Evolutionary conservation across 2,329 filamentous ascomycete genomes (phyloP), one percentile per base, ranked within the genome.

Genomic region (Pseudocercospora cruenta): DNA sequence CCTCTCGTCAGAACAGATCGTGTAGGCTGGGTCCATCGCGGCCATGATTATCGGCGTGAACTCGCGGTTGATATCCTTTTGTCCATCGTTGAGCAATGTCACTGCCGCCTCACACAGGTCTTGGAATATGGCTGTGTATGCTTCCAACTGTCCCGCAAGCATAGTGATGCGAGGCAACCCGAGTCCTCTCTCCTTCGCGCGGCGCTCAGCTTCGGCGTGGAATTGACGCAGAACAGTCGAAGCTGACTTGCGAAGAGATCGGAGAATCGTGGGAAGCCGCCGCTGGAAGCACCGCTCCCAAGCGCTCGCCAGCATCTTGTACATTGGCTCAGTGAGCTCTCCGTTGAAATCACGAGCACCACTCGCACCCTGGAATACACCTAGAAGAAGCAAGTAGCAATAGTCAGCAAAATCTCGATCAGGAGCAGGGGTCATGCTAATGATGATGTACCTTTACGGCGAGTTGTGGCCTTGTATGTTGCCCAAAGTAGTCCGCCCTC

Each of bases 401-500:
- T n/a, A n/a, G 36, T 39, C 36, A 39, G 36, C 36, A 39, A 39
- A n/a, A 39, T 39, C 6, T 39, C 36, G 14, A 7, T 39, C 14
- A 39, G 36, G 36, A 39, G 8, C 8, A 33, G 36, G 36, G 36
- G 4, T n/a, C 8, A n/a, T n/a, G 33, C 36, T 2, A 39, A 16
- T 16, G 36, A 9, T 39, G 1, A 39, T n/a, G 36, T 16, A 39
- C 36, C 87, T 62, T 82, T 70, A 53, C 86, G 80, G 47, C 84
- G 78, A 59, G 84, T 84, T 2, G 84, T 81, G 9, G 87, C 87
- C 73, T 83, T 86, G 70, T 88, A 89, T 0, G 87, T 88, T 1
- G 76, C 26, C 77, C 79, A 88, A 36, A 73, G 70, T 12, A 86
- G 74, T 1, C 85, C 86, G 10, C 85, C 85, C 33, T 76, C 72